phyloP scores from a whole-genome alignment of 306 rosid genomes.

The Cyclanthera cordifolia region DNA sequence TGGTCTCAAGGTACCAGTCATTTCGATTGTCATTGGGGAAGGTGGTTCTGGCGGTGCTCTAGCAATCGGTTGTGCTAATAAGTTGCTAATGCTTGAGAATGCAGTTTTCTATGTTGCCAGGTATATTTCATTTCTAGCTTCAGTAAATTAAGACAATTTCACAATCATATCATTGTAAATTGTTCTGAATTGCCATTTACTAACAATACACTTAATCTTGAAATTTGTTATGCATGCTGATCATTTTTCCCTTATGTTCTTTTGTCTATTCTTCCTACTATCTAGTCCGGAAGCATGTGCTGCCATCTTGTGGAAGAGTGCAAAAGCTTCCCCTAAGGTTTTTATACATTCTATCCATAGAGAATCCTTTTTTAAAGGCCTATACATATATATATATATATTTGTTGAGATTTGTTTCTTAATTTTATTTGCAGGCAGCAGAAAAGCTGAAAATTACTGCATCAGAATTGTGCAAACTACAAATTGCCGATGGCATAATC shows the following conservation, averaged over 20 bases:
- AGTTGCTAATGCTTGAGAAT: constrained; percentile 92
- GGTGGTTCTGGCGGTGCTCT: constrained; percentile 99
- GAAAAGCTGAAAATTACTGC: constrained; percentile 75
- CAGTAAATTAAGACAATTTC: background rate
- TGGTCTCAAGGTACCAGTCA: constrained; percentile 81
- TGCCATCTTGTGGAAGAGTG: constrained; percentile 86
- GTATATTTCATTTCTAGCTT: constrained; percentile 25
- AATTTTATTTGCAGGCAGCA: constrained; percentile 54
- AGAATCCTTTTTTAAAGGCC: constrained; percentile 10
- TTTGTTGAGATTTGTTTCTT: background rate
- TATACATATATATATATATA: constrained; percentile 12
- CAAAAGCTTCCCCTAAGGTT: constrained; percentile 90
- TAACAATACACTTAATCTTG: background rate
- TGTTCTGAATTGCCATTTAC: background rate
- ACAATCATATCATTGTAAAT: background rate
- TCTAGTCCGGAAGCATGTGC: constrained; percentile 96
- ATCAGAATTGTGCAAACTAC: constrained; percentile 41
- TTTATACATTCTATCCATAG: constrained; percentile 3
- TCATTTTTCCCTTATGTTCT: constrained; percentile 5
- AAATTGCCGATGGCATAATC: constrained; percentile 71
- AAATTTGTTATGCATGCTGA: background rate
- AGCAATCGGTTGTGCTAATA: constrained; percentile 95
- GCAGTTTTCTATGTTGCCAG: constrained; percentile 98
- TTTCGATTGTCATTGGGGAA: constrained; percentile 92
- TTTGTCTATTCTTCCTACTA: constrained; percentile 20